These are phyloP conservation scores for Podaxis sp. DNA, from an alignment of 768 basidiomycete species.

Conservation along the genomic window DNA sequence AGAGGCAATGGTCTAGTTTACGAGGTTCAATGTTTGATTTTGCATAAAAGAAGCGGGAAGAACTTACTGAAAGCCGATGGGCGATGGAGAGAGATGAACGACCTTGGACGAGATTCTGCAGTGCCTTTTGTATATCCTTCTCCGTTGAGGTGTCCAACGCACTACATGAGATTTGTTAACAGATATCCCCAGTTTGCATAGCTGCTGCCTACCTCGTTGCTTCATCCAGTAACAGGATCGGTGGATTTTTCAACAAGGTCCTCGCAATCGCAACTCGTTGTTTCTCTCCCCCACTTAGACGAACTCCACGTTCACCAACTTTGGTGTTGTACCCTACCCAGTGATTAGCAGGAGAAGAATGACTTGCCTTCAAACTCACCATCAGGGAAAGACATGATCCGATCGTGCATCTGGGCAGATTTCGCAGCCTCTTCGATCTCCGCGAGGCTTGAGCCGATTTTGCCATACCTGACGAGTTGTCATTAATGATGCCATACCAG, in stretches of 20 bases:
- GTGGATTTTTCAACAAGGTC: conserved; percentile 82
- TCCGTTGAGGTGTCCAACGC: conserved; percentile 90
- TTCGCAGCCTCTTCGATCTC: conserved; percentile 78
- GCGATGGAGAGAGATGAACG: conserved; percentile 76
- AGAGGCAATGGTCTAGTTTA: conserved; percentile 46
- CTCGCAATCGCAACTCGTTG: conserved; percentile 86
- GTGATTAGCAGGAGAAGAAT: neutral
- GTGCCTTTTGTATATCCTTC: conserved; percentile 82
- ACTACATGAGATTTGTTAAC: conserved; percentile 27
- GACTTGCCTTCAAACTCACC: conserved; percentile 23
- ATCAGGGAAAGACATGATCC: conserved; percentile 80
- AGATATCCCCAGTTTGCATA: neutral
- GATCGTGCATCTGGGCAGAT: conserved; percentile 85
- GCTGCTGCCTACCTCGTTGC: conserved; percentile 53
- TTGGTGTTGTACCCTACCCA: conserved; percentile 67
- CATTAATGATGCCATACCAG: neutral
- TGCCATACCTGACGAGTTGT: conserved; percentile 58
- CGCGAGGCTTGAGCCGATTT: conserved; percentile 61
- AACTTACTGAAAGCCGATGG: conserved; percentile 68
- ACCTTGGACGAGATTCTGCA: conserved; percentile 74
- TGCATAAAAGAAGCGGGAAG: neutral
- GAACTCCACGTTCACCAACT: conserved; percentile 85
- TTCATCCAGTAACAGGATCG: conserved; percentile 74
- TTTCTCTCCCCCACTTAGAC: conserved; percentile 86
- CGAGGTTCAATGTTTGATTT: conserved; percentile 14